phyloP scores from a whole-genome alignment of 192 early-diverging fungal species.

The Oehlia diaphana region DNA sequence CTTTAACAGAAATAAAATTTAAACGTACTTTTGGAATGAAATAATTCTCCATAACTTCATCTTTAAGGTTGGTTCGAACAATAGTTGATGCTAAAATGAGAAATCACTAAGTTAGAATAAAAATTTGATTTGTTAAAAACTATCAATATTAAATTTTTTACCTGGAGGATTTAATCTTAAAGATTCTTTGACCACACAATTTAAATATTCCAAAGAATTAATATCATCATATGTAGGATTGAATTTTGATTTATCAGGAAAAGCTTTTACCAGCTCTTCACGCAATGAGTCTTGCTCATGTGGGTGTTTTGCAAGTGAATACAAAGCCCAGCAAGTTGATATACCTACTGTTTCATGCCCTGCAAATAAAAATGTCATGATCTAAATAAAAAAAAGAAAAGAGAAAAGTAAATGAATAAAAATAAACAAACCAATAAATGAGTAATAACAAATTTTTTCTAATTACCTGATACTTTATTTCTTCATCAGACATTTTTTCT shows the following conservation, averaged over 20 bases:
- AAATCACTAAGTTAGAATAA: background rate
- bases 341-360: conserved; percentile 60
- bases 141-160: background rate
- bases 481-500: conserved; percentile 41
- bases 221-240: conserved; percentile 47
- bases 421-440: background rate
- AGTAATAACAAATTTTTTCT: no score
- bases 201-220: conserved; percentile 48
- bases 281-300: conserved; percentile 44
- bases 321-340: conserved; percentile 50
- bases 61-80: conserved; percentile 36
- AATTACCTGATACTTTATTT: conserved; percentile 44
- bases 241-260: conserved; percentile 42
- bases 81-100: conserved; percentile 37
- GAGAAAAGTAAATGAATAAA: background rate
- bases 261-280: conserved; percentile 46
- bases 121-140: no score
- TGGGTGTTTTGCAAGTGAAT: conserved; percentile 49
- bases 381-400: background rate
- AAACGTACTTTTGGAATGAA: conserved; percentile 51
- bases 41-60: conserved; percentile 40
- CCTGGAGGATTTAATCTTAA: conserved; percentile 49
- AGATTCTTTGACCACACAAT: conserved; percentile 52
- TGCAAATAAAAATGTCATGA: conserved; percentile 30
- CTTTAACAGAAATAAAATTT: background rate